Evolutionary conservation across 2,329 filamentous ascomycete species (phyloP), one percentile per base, ranked within the genome.

Genomic region (Nemania sp.): DNA sequence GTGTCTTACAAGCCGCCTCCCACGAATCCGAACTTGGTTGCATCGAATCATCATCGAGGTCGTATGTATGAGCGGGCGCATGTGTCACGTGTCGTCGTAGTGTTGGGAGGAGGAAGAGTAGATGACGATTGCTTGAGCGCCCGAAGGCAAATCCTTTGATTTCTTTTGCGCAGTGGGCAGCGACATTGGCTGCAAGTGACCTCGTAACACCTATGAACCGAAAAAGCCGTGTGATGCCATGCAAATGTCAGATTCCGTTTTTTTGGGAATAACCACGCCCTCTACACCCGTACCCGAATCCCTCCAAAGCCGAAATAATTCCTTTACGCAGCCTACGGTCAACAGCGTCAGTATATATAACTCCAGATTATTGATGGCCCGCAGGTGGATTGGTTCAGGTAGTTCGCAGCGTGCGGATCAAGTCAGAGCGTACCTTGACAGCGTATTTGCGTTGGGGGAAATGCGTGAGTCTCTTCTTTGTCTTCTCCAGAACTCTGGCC

Each of bases 391-490:
- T n/a, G n/a, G n/a, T n/a, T n/a, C n/a, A n/a, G n/a, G 34, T 36
- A 36, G 8, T 4, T 23, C 20, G 33, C 19, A 17, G 5, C 1
- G 17, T n/a, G 51, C 50, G 4, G 26, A 17, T 12, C 17, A 6
- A 23, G 34, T 23, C 31, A 49, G 44, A 54, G 65, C 78, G 67
- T 83, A 92, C 94, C 93, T 97, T 99, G 79, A 99, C 90, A 78
- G 94, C 94, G 80, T 88, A 99, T 83, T 96, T 97, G 81, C 94
- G 88, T 84, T 95, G 91, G 68, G 94, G 94, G 86, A 99, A 99
- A 83, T 99, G 93, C 68, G 83, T 86, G 77, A 83, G 78, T 82
- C 88, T 90, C 91, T 99, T 99, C 86, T 91, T 91, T 78, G 91
- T 88, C 89, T 96, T 97, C 81, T 93, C 88, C 67, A 95, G 89